Base-by-base conservation (phyloP, 1,139 yeast species). In the Taphrina deformans region DNA sequence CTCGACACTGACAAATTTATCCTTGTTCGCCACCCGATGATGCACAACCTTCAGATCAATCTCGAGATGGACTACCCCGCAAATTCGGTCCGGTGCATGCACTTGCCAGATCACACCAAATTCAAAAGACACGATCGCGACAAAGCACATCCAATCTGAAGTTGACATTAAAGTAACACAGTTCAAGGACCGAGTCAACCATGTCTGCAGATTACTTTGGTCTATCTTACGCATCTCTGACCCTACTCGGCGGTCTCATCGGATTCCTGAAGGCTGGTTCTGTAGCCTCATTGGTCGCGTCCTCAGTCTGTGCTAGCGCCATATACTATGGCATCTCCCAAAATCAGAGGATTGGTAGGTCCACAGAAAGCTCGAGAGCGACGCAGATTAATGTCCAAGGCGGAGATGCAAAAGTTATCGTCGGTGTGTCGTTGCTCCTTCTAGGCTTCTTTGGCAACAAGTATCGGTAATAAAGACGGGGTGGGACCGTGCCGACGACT, bases 211-310 rank as follows among this genome's bases (percentile, higher is more conserved):
- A 53, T 53, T 40, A 38, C 23, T 53, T 53, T 9, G 58, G 58
- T 1, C 31, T 38, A 1, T 53, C 58, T 5, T 53, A 53, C 38
- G 58, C 58, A 1, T 35, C 48, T 1, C 40, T 59, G 46, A 59
- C 63, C 12, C 55, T 59, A 14, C 63, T 59, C 31, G 63, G 63
- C 27, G 63, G 63, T 7, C 55, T 59, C 14, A 59, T 59, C 7
- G 63, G 63, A 12, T 23, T 59, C 41, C 35, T 59, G 41, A 59
- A 59, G 40, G 63, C 63, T 16, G 63, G 63, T 18, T 59, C 63
- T 2, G 29, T 59, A 10, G 63, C 63, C 16, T 59, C 63, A 38
- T 56, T 59, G n/a, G 46, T 59, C 29, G 63, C 63, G 23, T 59
- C 63, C 2, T 59, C 63, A 12, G 38, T 59, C 31, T 59, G 63